phyloP scores from a whole-genome alignment of 1,284 basidiomycete species.

The Apiotrichum gamsii region DNA sequence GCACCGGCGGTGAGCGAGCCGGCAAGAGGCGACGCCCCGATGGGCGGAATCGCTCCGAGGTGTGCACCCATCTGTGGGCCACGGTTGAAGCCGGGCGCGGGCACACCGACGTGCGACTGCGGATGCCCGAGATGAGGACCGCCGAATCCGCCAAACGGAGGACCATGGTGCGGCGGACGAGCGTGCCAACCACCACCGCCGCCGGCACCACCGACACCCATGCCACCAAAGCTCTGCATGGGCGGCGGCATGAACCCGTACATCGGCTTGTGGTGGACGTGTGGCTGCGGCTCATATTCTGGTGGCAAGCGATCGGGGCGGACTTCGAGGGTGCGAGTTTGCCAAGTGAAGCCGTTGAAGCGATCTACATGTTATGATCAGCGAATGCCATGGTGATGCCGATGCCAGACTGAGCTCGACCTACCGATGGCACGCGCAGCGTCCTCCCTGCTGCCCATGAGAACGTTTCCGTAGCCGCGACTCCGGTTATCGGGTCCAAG shows the following conservation, averaged over 20 bases:
- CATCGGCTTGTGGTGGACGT: slow-evolving; percentile 29
- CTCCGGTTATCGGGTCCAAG: slow-evolving; percentile 87
- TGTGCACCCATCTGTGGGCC: slow-evolving; percentile 13
- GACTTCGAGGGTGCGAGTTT: slow-evolving; percentile 81
- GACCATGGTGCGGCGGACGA: slow-evolving; percentile 12
- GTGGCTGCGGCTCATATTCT: slow-evolving; percentile 52
- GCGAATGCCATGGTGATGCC: neutral
- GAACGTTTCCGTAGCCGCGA: slow-evolving; percentile 85
- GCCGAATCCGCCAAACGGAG: slow-evolving; percentile 28
- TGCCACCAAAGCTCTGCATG: slow-evolving; percentile 17
- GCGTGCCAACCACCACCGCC: slow-evolving; percentile 9
- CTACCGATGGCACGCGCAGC: slow-evolving; percentile 70
- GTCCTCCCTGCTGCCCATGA: slow-evolving; percentile 85
- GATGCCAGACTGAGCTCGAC: slow-evolving; percentile 7
- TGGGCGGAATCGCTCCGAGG: slow-evolving; percentile 17
- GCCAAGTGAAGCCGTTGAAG: slow-evolving; percentile 89
- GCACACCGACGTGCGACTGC: slow-evolving; percentile 10
- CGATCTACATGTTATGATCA: slow-evolving; percentile 39
- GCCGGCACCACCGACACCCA: too few relatives aligned
- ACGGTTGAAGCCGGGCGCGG: slow-evolving; percentile 9
- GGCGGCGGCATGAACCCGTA: slow-evolving; percentile 12
- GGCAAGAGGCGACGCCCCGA: slow-evolving; percentile 40
- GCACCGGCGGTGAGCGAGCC: slow-evolving; percentile 30
- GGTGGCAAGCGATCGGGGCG: slow-evolving; percentile 68
- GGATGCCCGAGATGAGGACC: slow-evolving; percentile 13